Base-by-base conservation (phyloP, 1,284 basidiomycete genomes). In the Tilletia walkeri region DNA sequence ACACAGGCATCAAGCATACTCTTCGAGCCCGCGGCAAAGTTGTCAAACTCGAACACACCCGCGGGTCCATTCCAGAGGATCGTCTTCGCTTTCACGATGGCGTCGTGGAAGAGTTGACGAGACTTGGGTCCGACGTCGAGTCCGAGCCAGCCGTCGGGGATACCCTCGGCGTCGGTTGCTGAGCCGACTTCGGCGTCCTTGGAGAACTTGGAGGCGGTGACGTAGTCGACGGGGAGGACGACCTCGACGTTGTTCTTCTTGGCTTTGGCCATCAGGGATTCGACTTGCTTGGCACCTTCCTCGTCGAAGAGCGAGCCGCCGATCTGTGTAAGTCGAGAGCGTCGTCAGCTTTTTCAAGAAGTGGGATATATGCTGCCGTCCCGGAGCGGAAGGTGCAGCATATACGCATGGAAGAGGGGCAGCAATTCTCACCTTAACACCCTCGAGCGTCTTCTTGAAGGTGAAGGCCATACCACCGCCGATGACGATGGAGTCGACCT, bases 391-490 rank as follows among this genome's bases (percentile, higher is more conserved):
- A 30, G 2, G 1, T 30, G 24, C 24, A 30, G 24, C 24, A 14
- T 45, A 45, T 3, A 14, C 41, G 41, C 41, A 1, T n/a, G 41
- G 14, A 45, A 45, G 41, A 3, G 3, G 41, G 14, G 41, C 6
- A 14, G 41, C 6, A 1, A 1, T 7, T 9, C 41, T 45, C 30
- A 65, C 68, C 48, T 75, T 72, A 71, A 95, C 88, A 76, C 89
- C 88, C 74, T 97, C 88, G 68, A 97, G 88, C 6, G 90, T 92
- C 88, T 98, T 99, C 87, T 96, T 95, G 88, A 99, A 99, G 73
- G 95, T 99, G 86, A 97, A 99, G 65, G 94, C 93, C 95, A 99
- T 99, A 65, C 95, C 95, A 84, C 96, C 96, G 80, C 93, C 93
- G 80, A 99, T 93, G 86, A 99, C 98, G 77, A 99, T 87, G 68